Evolutionary conservation across 208 protist genomes (phyloP).

Genomic region (Vickermania spadyakhi): DNA sequence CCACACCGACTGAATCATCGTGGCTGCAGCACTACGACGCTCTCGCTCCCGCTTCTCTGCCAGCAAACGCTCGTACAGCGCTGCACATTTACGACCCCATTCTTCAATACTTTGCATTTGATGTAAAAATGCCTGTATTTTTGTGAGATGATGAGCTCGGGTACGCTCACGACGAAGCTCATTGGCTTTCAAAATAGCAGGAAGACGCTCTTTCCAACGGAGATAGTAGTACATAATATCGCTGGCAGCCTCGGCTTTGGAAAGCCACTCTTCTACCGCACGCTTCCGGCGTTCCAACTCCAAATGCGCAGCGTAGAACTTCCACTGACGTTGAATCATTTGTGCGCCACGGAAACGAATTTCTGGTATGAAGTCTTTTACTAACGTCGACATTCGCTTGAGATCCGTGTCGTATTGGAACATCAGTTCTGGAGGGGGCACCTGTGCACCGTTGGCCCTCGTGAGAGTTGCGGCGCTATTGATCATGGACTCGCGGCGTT

Average conservation of each 20-base stretch:
- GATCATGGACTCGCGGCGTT: neutral
- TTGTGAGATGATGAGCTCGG: slow-evolving; percentile 8
- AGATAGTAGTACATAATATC: slow-evolving; percentile 25
- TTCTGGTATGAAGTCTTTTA: slow-evolving; percentile 16
- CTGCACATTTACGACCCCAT: slow-evolving; percentile 17
- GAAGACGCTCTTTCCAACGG: slow-evolving; percentile 17
- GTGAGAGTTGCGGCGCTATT: neutral
- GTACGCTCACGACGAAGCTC: slow-evolving; percentile 13
- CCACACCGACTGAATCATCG: slow-evolving; percentile 37
- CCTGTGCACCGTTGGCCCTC: neutral
- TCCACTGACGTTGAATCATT: slow-evolving; percentile 27
- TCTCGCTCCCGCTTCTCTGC: slow-evolving; percentile 5
- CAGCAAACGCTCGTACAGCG: slow-evolving; percentile 8
- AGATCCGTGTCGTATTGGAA: slow-evolving; percentile 26
- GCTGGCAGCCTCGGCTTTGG: slow-evolving; percentile 14
- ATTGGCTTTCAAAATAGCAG: slow-evolving; percentile 11
- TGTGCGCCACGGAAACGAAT: slow-evolving; percentile 5
- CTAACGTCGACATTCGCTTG: slow-evolving; percentile 14
- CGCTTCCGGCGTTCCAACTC: neutral
- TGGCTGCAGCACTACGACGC: slow-evolving; percentile 16
- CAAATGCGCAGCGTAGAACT: slow-evolving; percentile 11
- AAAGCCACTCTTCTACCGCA: slow-evolving; percentile 3
- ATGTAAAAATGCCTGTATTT: slow-evolving; percentile 30
- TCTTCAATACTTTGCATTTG: slow-evolving; percentile 26
- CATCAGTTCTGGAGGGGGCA: slow-evolving; percentile 11